Percentiles rank a stretch among this genome's conserved stretches.
phyloP scores from a whole-genome alignment of 1,284 basidiomycete species.

The Melampsora americana region DNA sequence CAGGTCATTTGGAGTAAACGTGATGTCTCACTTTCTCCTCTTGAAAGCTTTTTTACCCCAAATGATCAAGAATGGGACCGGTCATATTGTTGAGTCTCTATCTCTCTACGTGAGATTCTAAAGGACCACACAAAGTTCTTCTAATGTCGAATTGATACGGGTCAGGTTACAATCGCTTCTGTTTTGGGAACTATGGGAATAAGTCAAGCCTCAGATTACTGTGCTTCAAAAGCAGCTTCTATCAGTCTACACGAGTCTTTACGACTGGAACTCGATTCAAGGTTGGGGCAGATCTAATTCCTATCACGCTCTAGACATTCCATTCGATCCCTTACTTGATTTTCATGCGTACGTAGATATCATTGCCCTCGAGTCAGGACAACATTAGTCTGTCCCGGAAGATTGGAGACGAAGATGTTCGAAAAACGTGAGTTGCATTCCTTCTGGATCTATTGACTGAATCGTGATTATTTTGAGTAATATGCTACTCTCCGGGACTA shows the following conservation, averaged over 20 bases:
- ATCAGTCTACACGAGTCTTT: constrained; percentile 73
- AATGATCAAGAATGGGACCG: constrained; percentile 71
- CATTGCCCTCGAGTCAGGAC: constrained; percentile 70
- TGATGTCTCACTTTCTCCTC: constrained; percentile 81
- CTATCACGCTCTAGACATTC: too few species aligned
- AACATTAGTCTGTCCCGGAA: constrained; percentile 58
- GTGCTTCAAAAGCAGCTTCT: constrained; percentile 79
- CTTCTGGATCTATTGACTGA: too few species aligned
- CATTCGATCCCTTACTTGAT: too few species aligned
- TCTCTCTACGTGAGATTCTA: too few species aligned
- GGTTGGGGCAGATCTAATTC: not conserved
- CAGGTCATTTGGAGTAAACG: constrained; percentile 86
- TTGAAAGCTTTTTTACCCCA: constrained; percentile 87
- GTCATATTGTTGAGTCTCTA: constrained; percentile 68
- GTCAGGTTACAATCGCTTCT: constrained; percentile 65
- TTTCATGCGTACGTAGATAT: constrained; percentile 59
- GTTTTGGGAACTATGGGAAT: constrained; percentile 23
- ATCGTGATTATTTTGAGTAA: too few species aligned
- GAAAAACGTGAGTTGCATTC: constrained; percentile 51
- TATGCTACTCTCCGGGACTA: too few species aligned
- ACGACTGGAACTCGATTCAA: constrained; percentile 66
- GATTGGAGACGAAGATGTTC: constrained; percentile 69
- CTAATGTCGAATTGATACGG: too few species aligned
- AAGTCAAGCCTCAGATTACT: too few species aligned
- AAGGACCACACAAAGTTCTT: too few species aligned